These are phyloP conservation scores for Fusarium sp. DNA, from an alignment of 2,329 filamentous ascomycete genomes.

Conservation along the genomic window DNA sequence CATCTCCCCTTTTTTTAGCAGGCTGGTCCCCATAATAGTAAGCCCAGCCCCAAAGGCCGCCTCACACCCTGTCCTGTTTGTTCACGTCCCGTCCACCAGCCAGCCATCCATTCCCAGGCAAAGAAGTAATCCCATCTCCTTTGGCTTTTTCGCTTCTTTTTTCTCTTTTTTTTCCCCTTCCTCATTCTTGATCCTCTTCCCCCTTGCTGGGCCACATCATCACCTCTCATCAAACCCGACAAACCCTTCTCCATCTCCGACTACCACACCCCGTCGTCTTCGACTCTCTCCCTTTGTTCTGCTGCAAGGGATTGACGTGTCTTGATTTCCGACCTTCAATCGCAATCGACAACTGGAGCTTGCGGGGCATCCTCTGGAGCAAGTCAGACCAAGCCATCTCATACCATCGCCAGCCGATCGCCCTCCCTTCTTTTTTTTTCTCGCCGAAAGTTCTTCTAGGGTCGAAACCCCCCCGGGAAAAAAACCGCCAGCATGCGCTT, in stretches of 20 bases:
- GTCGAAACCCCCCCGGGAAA: neutral
- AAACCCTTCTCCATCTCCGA: constrained; percentile 13
- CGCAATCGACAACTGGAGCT: constrained; percentile 32
- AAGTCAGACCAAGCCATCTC: constrained; percentile 13
- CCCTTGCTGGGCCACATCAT: constrained; percentile 12
- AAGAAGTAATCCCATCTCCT: constrained; percentile 37
- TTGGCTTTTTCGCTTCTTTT: constrained; percentile 9
- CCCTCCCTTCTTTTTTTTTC: neutral
- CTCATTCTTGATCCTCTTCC: constrained; percentile 14
- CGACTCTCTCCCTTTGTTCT: neutral
- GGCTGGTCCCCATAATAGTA: constrained; percentile 17
- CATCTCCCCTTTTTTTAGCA: constrained; percentile 13
- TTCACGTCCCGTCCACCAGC: neutral
- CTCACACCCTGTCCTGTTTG: constrained; percentile 33
- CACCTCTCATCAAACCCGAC: constrained; percentile 11
- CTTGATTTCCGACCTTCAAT: constrained; percentile 15
- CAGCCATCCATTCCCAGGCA: neutral
- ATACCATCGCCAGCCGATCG: neutral
- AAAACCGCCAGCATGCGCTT: constrained; percentile 44
- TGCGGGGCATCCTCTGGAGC: constrained; percentile 38
- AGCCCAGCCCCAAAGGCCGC: constrained; percentile 38
- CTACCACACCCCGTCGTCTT: neutral
- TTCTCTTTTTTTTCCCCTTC: constrained; percentile 25
- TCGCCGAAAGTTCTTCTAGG: neutral
- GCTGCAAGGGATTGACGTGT: constrained; percentile 34